Evolutionary conservation across 257 asterid genomes (phyloP).

Genomic region (Datura wrightii): DNA sequence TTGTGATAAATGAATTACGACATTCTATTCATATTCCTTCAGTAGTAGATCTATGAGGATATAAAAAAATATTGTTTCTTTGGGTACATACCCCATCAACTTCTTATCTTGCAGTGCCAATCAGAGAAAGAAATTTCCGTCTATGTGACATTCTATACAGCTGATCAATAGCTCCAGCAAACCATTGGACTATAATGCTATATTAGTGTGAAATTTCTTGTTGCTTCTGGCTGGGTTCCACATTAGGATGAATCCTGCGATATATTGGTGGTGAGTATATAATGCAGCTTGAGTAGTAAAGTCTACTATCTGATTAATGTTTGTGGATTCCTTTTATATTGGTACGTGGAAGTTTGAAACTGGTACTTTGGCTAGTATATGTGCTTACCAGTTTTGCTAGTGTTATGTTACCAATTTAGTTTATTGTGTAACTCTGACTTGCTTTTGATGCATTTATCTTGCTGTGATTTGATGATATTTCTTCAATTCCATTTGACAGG

Average conservation of each 20-base stretch:
- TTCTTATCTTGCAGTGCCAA: slow-evolving; percentile 16
- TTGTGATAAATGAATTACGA: neutral
- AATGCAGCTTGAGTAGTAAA: too few species aligned
- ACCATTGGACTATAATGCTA: neutral
- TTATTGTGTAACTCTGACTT: neutral
- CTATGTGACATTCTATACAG: neutral
- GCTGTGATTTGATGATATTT: slow-evolving; percentile 8
- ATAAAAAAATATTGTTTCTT: neutral
- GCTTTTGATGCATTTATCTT: slow-evolving; percentile 14
- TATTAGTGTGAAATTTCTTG: neutral
- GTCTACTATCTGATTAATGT: neutral
- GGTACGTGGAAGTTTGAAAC: neutral
- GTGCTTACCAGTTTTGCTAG: neutral
- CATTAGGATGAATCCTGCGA: too few species aligned
- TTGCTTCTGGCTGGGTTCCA: neutral
- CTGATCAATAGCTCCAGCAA: neutral
- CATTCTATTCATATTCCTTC: slow-evolving; percentile 13
- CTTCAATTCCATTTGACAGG: slow-evolving; percentile 42
- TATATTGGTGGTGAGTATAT: too few species aligned
- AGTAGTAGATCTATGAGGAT: neutral
- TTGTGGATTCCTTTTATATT: slow-evolving; percentile 1
- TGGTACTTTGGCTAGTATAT: neutral
- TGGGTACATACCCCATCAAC: neutral
- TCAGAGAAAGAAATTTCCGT: slow-evolving; percentile 17
- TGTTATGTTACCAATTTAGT: neutral